Base-by-base conservation (phyloP, 306 rosid genomes). In the Sicyos baderoa region DNA sequence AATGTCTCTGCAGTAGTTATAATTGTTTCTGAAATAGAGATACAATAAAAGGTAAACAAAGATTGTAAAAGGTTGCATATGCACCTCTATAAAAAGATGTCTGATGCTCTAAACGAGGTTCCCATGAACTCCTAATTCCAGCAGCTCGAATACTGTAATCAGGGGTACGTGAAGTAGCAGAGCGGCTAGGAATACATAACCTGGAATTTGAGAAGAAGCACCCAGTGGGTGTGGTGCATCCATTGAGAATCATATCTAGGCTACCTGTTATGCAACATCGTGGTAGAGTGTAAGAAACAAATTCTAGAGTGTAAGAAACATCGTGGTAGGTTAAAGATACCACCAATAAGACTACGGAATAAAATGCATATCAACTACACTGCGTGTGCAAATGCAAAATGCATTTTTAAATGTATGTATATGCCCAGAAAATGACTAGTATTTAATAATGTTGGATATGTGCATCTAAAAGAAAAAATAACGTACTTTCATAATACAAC, bases 171-270 rank as follows among this genome's bases (percentile, higher is more conserved):
- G 80, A 73, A 21, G 67, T 66, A 23, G 79, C 47, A 32, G 85
- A 55, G 50, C 56, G 42, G 50, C 58, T 19, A 15, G 85, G 61
- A 63, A 63, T 85, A 59, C 51, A 57, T 16, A 61, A 63, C 78
- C 83, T 55, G 32, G 78, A 74, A 76, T 62, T 79, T 53, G 83
- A 9, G 74, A 84, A 73, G 21, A 45, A 79, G 72, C 47, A 75
- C 79, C 85, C 86, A 54, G 81, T 72, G 74, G 87, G 77, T 65
- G 74, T 62, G 64, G 75, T 65, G 75, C 85, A 76, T 40, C 82
- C 86, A 71, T 79, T 83, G 48, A 52, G 82, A 76, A 86, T 78
- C 93, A 91, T 91, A 75, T 67, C 79, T 56, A 48, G 47, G 54
- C 49, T 32, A 80, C 79, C 91, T 90, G 80, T 13, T 23, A 27